Evolutionary conservation across 768 basidiomycete genomes (phyloP), one percentile per base, ranked within the genome.

Genomic region (Fibroporia radiculosa): DNA sequence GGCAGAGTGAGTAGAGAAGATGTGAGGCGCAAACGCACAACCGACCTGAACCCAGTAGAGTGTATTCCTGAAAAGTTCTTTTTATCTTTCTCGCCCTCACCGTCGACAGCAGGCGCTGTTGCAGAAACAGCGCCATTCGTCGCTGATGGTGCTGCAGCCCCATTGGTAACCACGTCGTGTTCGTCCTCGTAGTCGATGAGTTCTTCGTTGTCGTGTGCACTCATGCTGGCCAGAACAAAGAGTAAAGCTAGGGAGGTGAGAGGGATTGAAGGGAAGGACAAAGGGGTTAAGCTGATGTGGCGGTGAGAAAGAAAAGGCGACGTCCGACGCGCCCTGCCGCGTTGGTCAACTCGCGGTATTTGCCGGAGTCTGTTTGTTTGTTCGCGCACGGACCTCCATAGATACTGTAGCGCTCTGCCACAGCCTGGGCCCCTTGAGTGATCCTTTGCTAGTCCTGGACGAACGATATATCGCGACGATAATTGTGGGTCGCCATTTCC

Each of bases 51-150:
- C 47, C 96, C 96, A 51, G 96, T 99, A n/a, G 93, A 93, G 73
- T 99, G 96, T 59, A 99, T 97, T 24, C 96, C 96, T 49, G 96
- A 95, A 61, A 95, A 97, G 65, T 95, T 96, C 79, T 93, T 95
- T 76, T 92, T 91, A 57, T 89, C 87, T 66, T 87, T 90, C 56
- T 83, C 85, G 35, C 60, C 59, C 33, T 56, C 60, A 35, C 65
- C 66, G 29, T 77, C 81, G 48, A 69, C 79, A 35, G 66, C 74
- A 19, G 75, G 73, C 47, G 70, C 74, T 35, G 67, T 66, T 29
- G 70, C 66, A 34, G 68, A 61, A 46, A 68, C 62, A 48, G 72
- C 71, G 42, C 73, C 77, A 46, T 75, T 76, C 24, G 73, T 62
- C 23, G 68, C 66, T 26, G 75, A 58, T 28, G 67, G 54, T 19